phyloP scores from a whole-genome alignment of 2,329 filamentous ascomycete genomes.

The Pseudogymnoascus sp. region DNA sequence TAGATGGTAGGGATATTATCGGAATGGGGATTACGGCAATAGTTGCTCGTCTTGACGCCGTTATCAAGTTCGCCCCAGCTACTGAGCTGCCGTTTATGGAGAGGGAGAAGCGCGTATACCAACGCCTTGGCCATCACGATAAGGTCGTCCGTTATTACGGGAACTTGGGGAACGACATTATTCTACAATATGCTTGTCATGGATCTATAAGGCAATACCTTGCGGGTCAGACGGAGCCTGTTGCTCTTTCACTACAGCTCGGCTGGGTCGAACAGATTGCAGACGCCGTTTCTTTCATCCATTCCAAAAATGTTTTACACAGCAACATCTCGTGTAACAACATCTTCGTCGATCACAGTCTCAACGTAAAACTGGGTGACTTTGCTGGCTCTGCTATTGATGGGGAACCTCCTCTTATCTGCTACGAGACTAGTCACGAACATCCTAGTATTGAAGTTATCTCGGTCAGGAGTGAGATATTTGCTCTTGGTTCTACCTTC shows the following conservation, averaged over 20 bases:
- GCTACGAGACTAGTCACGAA: neutral
- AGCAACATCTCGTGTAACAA: conserved; percentile 13
- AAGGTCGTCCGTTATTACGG: neutral
- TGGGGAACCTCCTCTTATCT: neutral
- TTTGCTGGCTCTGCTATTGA: conserved; percentile 10
- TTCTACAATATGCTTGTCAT: neutral
- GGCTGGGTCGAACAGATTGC: conserved; percentile 8
- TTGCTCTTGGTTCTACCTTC: neutral
- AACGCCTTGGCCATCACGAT: neutral
- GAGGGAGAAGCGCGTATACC: neutral
- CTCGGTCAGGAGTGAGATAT: neutral
- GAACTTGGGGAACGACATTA: neutral
- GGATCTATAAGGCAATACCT: neutral
- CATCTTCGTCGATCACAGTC: conserved; percentile 13
- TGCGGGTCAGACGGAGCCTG: neutral
- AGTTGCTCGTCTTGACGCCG: neutral
- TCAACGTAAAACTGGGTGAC: conserved; percentile 12
- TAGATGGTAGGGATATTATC: neutral
- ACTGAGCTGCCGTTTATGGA: neutral
- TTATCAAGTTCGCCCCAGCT: neutral
- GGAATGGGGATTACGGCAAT: neutral
- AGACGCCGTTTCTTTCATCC: conserved; percentile 12
- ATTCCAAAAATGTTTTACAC: conserved; percentile 9
- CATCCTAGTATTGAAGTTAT: neutral
- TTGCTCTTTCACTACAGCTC: neutral